These are phyloP conservation scores for Berkeleyomyces rouxiae DNA, from an alignment of 2,329 filamentous ascomycete genomes.

Conservation along the genomic window DNA sequence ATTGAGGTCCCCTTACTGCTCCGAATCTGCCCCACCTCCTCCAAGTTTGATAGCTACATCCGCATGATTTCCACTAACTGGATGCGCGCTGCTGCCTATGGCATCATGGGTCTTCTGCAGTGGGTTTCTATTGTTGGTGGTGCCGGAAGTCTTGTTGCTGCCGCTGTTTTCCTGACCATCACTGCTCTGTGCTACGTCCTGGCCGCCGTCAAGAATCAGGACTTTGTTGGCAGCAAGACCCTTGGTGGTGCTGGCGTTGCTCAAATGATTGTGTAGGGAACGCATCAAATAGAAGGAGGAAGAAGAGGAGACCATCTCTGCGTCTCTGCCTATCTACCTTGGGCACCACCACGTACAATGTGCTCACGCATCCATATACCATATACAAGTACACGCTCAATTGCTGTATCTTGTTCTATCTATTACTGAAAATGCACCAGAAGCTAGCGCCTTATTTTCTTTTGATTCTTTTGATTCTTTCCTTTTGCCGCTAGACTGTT, in stretches of 20 bases:
- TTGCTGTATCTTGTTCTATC: too few relatives aligned
- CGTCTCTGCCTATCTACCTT: too few relatives aligned
- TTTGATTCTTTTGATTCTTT: too few relatives aligned
- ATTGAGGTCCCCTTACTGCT: constrained; percentile 86
- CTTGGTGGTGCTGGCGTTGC: constrained; percentile 84
- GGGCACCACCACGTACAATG: too few relatives aligned
- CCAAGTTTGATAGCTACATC: constrained; percentile 75
- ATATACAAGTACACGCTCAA: too few relatives aligned
- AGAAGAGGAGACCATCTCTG: neutral
- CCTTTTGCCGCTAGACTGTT: too few relatives aligned
- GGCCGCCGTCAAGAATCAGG: constrained; percentile 67
- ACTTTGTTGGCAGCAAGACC: constrained; percentile 86
- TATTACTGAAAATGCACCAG: too few relatives aligned
- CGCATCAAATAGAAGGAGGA: neutral
- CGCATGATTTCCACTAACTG: constrained; percentile 91
- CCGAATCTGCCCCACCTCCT: constrained; percentile 90
- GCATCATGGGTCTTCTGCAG: constrained; percentile 62
- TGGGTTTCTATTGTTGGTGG: constrained; percentile 58
- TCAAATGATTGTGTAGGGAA: constrained; percentile 80
- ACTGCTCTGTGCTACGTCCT: constrained; percentile 67
- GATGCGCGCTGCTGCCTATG: constrained; percentile 82
- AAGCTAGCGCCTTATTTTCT: too few relatives aligned
- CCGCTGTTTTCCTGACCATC: constrained; percentile 62
- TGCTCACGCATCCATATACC: too few relatives aligned
- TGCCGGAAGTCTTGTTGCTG: constrained; percentile 64